Evolutionary conservation across 345 rosid species (phyloP).

Genomic region (Hevea brasiliensis): DNA sequence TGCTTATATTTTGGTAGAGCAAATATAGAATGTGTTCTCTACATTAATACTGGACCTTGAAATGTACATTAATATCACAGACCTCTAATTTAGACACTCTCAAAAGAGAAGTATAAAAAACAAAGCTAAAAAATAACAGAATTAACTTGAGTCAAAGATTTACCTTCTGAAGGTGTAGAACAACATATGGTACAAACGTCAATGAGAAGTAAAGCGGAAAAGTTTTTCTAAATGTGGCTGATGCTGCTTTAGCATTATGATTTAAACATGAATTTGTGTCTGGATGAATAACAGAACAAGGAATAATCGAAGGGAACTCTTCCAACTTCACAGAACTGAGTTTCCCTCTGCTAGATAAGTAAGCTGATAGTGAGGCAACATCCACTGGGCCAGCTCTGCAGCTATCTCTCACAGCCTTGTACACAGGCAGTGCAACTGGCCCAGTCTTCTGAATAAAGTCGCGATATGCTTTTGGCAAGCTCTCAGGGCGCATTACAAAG

Average conservation of each 20-base stretch:
- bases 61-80: neutral
- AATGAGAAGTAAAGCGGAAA: slow-evolving; percentile 96
- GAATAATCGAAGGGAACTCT: slow-evolving; percentile 79
- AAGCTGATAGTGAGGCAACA: slow-evolving; percentile 68
- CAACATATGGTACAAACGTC: slow-evolving; percentile 96
- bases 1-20: slow-evolving; percentile 2
- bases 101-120: slow-evolving; percentile 10
- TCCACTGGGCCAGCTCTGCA: slow-evolving; percentile 89
- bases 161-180: slow-evolving; percentile 91
- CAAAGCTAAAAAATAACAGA: neutral
- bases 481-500: slow-evolving; percentile 56
- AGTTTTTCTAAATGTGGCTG: slow-evolving; percentile 92
- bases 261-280: slow-evolving; percentile 66
- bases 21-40: neutral
- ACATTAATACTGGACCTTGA: neutral
- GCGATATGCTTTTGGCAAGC: slow-evolving; percentile 90
- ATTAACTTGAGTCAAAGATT: slow-evolving; percentile 18
- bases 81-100: neutral
- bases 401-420: slow-evolving; percentile 86
- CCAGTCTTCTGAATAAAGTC: slow-evolving; percentile 98
- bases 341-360: slow-evolving; percentile 52
- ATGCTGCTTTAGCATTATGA: slow-evolving; percentile 85
- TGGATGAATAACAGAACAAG: slow-evolving; percentile 93
- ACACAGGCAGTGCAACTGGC: slow-evolving; percentile 84
- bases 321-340: slow-evolving; percentile 56